Base-by-base conservation (phyloP, 2,329 filamentous ascomycete genomes). In the Rhynchosporium agropyri region DNA sequence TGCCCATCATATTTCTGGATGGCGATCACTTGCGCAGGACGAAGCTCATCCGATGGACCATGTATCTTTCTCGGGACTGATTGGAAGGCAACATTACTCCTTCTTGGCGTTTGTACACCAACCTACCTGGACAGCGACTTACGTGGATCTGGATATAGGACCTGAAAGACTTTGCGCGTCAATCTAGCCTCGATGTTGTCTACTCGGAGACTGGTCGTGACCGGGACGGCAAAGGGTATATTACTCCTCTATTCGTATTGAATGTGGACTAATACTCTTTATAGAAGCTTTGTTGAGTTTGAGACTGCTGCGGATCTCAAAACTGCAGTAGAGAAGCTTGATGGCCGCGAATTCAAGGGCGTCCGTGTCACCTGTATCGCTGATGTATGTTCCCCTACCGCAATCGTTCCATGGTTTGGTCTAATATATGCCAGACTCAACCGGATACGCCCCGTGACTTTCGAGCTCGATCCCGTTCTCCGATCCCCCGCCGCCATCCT, bases 141-240 rank as follows among this genome's bases (percentile, higher is more conserved):
- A 95, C 89, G 84, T 84, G 85, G 84, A 85, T 79, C 83, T 87
- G 84, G 84, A 81, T 88, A 80, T 92, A 99, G 95, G 95, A 99
- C 79, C 88, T 99, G 60, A 99, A 99, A 90, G 95, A 99, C 78
- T 99, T 99, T 80, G 95, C 95, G 67, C 92, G 95, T 76, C 91
- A 96, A 78, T 96, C 94, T 77, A 92, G 92, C 78, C 86, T 97
- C 78, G 95, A 98, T 77, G 95, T 99, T 69, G 95, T 99, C 74
- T 99, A 97, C 78, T 97, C 93, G 69, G 95, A 99, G 80, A 96
- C 96, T 65, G 89, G 89, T 72, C 92, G 94, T 74, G 93, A 96
- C 76, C 90, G 89, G 70, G 92, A 96, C 76, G 92, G 92, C 69
- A 91, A 90, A 85, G 94, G 94, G 92, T 97, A 79, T 79, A 89